These are phyloP conservation scores for Medicago lupulina DNA, from an alignment of 306 rosid species.

Conservation along the genomic window DNA sequence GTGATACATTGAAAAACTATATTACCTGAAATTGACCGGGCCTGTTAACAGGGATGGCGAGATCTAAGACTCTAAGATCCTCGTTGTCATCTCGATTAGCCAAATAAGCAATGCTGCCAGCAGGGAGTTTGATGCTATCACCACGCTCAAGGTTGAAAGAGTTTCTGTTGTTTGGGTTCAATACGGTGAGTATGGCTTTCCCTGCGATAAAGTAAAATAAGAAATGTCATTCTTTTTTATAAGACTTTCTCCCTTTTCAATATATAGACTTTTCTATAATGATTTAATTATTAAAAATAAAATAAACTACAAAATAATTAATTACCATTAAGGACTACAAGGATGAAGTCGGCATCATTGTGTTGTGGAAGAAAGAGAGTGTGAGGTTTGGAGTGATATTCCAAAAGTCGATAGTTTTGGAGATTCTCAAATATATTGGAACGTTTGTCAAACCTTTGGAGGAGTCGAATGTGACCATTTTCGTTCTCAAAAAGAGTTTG, in stretches of 20 bases:
- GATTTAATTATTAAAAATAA: no score
- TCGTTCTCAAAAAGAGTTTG: constrained; percentile 19
- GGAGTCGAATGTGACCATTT: constrained; percentile 38
- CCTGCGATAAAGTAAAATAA: constrained; percentile 17
- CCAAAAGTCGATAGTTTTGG: background rate
- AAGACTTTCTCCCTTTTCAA: no score
- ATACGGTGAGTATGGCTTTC: background rate
- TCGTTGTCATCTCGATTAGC: constrained; percentile 15
- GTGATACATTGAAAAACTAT: no score
- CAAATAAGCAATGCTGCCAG: constrained; percentile 9
- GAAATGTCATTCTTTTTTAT: no score
- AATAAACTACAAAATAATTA: background rate
- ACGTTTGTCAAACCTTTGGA: constrained; percentile 22
- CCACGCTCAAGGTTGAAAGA: constrained; percentile 35
- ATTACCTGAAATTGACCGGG: constrained; percentile 19
- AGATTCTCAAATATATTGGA: constrained; percentile 13
- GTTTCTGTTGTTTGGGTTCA: background rate
- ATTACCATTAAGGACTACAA: constrained; percentile 25
- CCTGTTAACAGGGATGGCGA: constrained; percentile 23
- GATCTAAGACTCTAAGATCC: constrained; percentile 24
- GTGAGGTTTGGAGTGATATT: constrained; percentile 23
- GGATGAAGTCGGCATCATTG: constrained; percentile 41
- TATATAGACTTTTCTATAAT: no score
- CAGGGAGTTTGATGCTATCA: constrained; percentile 27
- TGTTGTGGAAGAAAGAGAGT: constrained; percentile 41